phyloP scores from a whole-genome alignment of 176 grass and related monocot species.

The Aechmea fasciata region DNA sequence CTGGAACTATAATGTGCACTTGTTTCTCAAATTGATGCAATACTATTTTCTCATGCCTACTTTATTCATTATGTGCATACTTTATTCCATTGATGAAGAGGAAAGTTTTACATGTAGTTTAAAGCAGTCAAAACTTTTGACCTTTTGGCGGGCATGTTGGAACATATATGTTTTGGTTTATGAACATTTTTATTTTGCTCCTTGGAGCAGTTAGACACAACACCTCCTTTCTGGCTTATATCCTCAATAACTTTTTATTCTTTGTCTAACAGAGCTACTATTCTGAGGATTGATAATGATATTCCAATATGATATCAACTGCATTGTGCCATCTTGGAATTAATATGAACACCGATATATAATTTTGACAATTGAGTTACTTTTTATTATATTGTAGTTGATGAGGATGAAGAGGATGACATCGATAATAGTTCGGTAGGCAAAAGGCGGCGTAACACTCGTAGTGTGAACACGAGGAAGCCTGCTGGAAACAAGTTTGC shows the following conservation, averaged over 20 bases:
- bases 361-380: slow-evolving; percentile 10
- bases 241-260: too few species aligned
- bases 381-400: slow-evolving; percentile 42
- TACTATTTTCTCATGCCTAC: slow-evolving; percentile 2
- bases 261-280: too few species aligned
- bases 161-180: slow-evolving; percentile 1
- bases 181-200: neutral
- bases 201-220: neutral
- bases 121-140: neutral
- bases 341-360: neutral
- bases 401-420: slow-evolving; percentile 71
- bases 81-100: neutral
- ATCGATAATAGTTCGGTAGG: slow-evolving; percentile 57
- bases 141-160: neutral
- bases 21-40: neutral
- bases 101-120: neutral
- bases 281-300: too few species aligned
- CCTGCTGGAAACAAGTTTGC: slow-evolving; percentile 65
- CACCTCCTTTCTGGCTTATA: too few species aligned
- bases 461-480: slow-evolving; percentile 55
- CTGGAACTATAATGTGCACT: neutral
- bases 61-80: neutral
- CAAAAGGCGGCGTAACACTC: slow-evolving; percentile 65
- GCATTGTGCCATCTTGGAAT: too few species aligned
- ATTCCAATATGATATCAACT: too few species aligned